phyloP scores from a whole-genome alignment of 768 basidiomycete species.

The Russula sp. region DNA sequence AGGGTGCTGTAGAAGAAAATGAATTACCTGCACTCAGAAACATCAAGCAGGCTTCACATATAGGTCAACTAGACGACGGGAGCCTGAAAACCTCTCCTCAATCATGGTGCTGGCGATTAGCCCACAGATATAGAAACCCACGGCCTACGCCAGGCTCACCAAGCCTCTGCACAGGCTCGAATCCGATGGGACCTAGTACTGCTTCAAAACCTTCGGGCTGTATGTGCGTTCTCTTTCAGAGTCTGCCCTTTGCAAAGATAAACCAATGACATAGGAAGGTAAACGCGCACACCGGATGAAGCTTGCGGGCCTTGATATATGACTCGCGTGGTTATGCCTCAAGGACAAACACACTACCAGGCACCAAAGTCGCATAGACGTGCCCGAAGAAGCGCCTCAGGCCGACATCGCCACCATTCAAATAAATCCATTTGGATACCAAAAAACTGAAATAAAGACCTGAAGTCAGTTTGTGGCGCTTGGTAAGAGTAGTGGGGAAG shows the following conservation, averaged over 20 bases:
- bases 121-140: conserved; percentile 26
- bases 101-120: neutral
- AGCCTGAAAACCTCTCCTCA: conserved; percentile 14
- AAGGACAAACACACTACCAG: conserved; percentile 62
- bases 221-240: conserved; percentile 56
- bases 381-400: conserved; percentile 60
- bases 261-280: neutral
- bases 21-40: neutral
- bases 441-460: neutral
- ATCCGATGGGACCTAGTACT: conserved; percentile 55
- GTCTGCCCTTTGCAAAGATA: conserved; percentile 28
- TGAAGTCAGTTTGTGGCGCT: neutral
- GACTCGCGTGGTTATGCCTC: conserved; percentile 85
- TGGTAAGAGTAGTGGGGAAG: neutral
- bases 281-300: conserved; percentile 42
- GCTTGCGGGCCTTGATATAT: conserved; percentile 69
- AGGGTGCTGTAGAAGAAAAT: neutral
- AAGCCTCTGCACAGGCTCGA: conserved; percentile 40
- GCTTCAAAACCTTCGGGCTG: conserved; percentile 53
- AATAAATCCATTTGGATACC: conserved; percentile 88
- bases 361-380: conserved; percentile 47
- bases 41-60: conserved; percentile 12
- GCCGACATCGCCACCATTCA: conserved; percentile 72
- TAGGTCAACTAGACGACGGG: conserved; percentile 21
- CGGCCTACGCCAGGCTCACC: conserved; percentile 61